Evolutionary conservation across 2,329 filamentous ascomycete species (phyloP).

Genomic region (Thielaviopsis musarum): DNA sequence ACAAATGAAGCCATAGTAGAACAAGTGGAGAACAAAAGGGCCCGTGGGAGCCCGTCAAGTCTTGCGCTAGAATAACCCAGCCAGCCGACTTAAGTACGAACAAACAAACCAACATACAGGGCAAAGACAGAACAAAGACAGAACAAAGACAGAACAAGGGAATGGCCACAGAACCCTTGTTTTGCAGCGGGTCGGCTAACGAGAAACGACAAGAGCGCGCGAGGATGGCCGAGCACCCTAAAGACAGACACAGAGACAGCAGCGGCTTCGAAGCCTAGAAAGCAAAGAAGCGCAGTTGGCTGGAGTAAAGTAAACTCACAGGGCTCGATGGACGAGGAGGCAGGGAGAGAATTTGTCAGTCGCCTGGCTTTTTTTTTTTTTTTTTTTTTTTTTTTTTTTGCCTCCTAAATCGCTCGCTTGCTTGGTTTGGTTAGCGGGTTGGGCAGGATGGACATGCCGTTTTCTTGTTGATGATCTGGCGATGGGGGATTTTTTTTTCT

Average conservation of each 20-base stretch:
- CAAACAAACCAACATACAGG: neutral
- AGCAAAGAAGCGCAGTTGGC: neutral
- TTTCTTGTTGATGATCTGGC: neutral
- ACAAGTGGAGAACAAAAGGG: neutral
- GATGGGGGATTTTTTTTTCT: neutral
- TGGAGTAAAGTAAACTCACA: too few relatives aligned
- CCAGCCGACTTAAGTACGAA: neutral
- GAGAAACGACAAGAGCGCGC: conserved; percentile 1
- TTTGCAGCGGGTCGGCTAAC: neutral
- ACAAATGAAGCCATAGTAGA: too few relatives aligned
- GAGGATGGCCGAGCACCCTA: neutral
- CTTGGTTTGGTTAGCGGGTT: neutral
- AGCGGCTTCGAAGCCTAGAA: neutral
- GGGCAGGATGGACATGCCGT: neutral
- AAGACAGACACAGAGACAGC: neutral
- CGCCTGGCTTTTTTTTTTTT: neutral
- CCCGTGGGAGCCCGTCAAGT: neutral
- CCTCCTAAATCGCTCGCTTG: neutral
- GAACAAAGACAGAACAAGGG: neutral
- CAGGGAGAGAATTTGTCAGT: neutral
- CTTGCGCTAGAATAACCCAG: too few relatives aligned
- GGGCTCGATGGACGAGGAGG: neutral
- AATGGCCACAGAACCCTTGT: too few relatives aligned
- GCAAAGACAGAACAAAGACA: neutral
- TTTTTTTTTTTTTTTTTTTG: neutral